A percentile compares a stretch with the other conserved stretches of the same genome.
Conservation (phyloP, 1,139 yeast species). For the Suhomyces maxii region DNA sequence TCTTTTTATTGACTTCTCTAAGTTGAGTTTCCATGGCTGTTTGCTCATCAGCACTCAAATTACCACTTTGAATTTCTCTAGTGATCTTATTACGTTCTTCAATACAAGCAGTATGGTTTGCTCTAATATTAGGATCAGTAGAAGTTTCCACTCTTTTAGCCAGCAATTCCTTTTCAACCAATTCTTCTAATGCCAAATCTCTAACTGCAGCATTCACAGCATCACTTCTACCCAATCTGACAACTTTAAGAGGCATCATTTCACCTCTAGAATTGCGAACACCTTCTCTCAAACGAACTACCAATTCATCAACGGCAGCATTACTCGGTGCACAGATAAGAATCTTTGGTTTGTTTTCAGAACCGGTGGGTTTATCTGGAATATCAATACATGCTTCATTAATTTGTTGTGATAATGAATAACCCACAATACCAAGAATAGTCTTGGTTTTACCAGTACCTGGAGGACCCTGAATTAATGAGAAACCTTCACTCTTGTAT, state of each 20-base stretch:
- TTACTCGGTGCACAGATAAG: constrained; percentile 97
- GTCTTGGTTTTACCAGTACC: constrained; percentile 99
- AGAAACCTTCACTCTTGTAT: constrained; percentile 68
- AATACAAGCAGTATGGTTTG: constrained; percentile 53
- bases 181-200: constrained; percentile 83
- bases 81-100: constrained; percentile 52
- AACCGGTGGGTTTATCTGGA: constrained; percentile 20
- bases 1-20: constrained; percentile 55
- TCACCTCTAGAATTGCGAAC: constrained; percentile 60
- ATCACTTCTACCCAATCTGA: constrained; percentile 90
- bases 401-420: constrained; percentile 47
- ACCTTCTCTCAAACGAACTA: constrained; percentile 79
- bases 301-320: constrained; percentile 97
- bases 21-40: constrained; percentile 48
- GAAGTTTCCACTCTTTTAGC: constrained; percentile 34
- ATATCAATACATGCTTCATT: constrained; percentile 32
- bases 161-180: constrained; percentile 68
- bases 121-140: constrained; percentile 49
- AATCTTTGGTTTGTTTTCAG: constrained; percentile 39
- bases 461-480: constrained; percentile 95
- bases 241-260: constrained; percentile 64
- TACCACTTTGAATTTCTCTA: constrained; percentile 33
- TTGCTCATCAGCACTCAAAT: constrained; percentile 39
- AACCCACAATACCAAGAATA: constrained; percentile 86
- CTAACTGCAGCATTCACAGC: constrained; percentile 81